Conservation (phyloP, 305 asterid genomes). For the Vinca major region DNA sequence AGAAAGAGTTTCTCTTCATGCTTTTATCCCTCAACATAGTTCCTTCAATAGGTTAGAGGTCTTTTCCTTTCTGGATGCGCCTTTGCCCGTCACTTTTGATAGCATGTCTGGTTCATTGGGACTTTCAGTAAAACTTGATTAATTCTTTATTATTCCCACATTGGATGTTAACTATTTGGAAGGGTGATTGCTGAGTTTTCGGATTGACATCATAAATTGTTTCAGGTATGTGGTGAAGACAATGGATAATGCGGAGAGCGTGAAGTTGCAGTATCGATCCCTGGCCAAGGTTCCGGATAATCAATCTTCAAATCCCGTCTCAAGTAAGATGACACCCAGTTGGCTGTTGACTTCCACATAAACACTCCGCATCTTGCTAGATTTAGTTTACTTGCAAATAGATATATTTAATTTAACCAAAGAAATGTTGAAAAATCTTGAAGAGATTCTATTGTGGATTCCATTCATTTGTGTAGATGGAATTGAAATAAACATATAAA, state of each 20-base stretch:
- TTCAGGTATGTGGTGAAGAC: constrained; percentile 94
- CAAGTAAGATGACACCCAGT: constrained; percentile 40
- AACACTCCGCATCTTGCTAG: background rate
- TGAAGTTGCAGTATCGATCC: constrained; percentile 89
- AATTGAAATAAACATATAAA: background rate
- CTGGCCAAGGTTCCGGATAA: constrained; percentile 57
- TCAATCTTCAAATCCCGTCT: constrained; percentile 38
- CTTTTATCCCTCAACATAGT: too few species aligned
- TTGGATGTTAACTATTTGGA: background rate
- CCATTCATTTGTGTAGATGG: background rate
- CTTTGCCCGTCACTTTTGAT: too few species aligned
- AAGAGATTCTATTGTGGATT: background rate
- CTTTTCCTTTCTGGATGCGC: too few species aligned
- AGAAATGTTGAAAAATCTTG: constrained; percentile 1
- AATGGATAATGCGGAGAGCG: constrained; percentile 94
- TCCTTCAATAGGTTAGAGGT: too few species aligned
- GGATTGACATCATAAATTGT: background rate
- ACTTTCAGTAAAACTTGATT: background rate
- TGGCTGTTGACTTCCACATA: constrained; percentile 38
- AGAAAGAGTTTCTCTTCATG: too few species aligned
- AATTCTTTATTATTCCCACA: background rate
- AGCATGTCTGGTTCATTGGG: background rate
- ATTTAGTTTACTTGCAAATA: background rate
- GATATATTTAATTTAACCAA: background rate
- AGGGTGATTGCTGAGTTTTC: background rate